Base-by-base conservation (phyloP, 2,329 filamentous ascomycete species). In the Ploettnerulaceae sp. region DNA sequence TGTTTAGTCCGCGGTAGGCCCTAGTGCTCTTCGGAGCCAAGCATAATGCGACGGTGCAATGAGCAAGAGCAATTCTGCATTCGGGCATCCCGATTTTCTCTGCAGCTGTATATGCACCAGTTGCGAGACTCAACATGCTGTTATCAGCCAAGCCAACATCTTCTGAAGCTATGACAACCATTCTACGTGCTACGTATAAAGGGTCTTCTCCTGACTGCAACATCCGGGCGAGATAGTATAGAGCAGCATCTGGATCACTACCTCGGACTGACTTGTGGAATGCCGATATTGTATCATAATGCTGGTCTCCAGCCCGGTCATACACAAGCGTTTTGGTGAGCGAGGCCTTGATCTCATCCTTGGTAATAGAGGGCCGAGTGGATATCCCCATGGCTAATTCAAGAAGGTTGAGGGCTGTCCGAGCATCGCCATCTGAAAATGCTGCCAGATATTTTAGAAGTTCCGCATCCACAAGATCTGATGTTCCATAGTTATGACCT, bases 151-250 rank as follows among this genome's bases (percentile, higher is more conserved):
- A 71, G 0, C 91, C 93, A 29, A 97, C 81, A 61, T 98, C 93
- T 65, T 98, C 93, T 1, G 86, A 93, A 0, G 93, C 91, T 42
- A 97, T 89, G 9, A 97, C 90, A 5, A 98, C 84, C 74, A 98
- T 87, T 25, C 93, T 84, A 1, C 93, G 81, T 4, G 93, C 91
- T 45, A 98, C 83, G 66, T 91, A 97, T 1, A 96, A 73, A 0
- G 91, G 88, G 59, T 97, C 93, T 67, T 97, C 91, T 49, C 91
- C 91, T 0, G 87, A 93, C 61, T 95, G 86, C 4, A 98, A 79
- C 93, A 98, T 98, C 26, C 93, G 84, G 0, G 87, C 88, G 1
- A 98, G 79, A 65, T 97, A 98, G 70, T 97, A 98, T 1, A 98
- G 75, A 0, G 91, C 78, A 0, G 91, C 93, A 65, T 97, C 86